Conservation (phyloP, 768 basidiomycete genomes). For the Collybia sordida region DNA sequence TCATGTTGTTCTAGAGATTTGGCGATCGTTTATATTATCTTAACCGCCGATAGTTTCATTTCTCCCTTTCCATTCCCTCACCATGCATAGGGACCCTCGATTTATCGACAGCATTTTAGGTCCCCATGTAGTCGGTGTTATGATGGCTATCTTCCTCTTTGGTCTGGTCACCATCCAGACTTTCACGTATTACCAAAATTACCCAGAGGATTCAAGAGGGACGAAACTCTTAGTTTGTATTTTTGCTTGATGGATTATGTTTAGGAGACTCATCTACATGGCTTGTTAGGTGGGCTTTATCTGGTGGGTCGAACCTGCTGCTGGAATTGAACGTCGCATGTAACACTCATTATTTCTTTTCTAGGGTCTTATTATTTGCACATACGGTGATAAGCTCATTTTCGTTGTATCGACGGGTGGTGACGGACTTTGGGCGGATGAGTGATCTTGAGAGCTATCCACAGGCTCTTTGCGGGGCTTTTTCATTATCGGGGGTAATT, state of each 20-base stretch:
- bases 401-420: slow-evolving; percentile 4
- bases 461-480: slow-evolving; percentile 7
- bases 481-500: slow-evolving; percentile 6
- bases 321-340: background rate
- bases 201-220: slow-evolving; percentile 3
- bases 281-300: slow-evolving; percentile 3
- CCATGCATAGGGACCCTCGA: too few relatives aligned
- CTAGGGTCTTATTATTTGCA: slow-evolving; percentile 3
- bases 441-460: slow-evolving; percentile 2
- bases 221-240: slow-evolving; percentile 5
- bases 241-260: background rate
- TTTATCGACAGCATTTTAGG: background rate
- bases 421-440: slow-evolving; percentile 4
- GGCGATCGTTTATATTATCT: too few relatives aligned
- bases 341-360: background rate
- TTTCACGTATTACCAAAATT: slow-evolving; percentile 6
- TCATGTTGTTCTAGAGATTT: too few relatives aligned
- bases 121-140: background rate
- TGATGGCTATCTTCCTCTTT: slow-evolving; percentile 5
- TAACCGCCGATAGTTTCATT: too few relatives aligned
- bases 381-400: slow-evolving; percentile 5
- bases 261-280: background rate
- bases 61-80: too few relatives aligned
- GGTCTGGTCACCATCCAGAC: slow-evolving; percentile 5
- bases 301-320: slow-evolving; percentile 2